Evolutionary conservation across 2,329 filamentous ascomycete genomes (phyloP), one percentile per base, ranked within the genome.

Genomic region (Calonectria hawksworthii): DNA sequence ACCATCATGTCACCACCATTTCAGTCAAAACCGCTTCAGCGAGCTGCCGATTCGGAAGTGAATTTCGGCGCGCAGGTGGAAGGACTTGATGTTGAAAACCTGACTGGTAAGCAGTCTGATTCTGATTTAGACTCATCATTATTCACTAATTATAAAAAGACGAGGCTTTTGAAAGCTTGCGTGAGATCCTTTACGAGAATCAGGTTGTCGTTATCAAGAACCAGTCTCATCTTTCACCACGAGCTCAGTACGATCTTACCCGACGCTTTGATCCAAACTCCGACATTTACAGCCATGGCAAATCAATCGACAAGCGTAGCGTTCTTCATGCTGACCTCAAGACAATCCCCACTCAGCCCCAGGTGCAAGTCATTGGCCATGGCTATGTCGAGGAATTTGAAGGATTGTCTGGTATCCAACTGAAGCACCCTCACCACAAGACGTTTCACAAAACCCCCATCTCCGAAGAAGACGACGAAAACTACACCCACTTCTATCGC

Each of bases 121-220:
- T 47, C 18, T 4, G 0, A 3, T 16, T 32, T 10, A 6, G 14
- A 16, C 1, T 1, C 3, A 16, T 13, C 4, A 2, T 14, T 23
- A 2, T 47, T 64, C 34, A 71, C 8, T n/a, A 18, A 4, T 52
- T 7, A 21, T 16, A 23, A 41, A 21, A 16, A 74, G 72, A 74
- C 28, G 68, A 65, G 13, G 41, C 51, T 18, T 74, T 74, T 59
- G 50, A 67, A 11, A 30, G 18, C 23, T 41, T 74, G 21, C 72
- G 63, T 5, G 10, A 44, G 3, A 30, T 61, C 38, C 52, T 74
- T 2, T 74, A 71, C 63, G 26, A 70, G n/a, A 56, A 74, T 28
- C 68, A 71, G 13, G 72, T 74, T 21, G 63, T 74, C 5, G 68
- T 74, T 32, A 47, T 74, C 51, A 74, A 74, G 44, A 71, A 74